Evolutionary conservation across 129 eudicot species (phyloP).

Genomic region (Lactuca saligna): DNA sequence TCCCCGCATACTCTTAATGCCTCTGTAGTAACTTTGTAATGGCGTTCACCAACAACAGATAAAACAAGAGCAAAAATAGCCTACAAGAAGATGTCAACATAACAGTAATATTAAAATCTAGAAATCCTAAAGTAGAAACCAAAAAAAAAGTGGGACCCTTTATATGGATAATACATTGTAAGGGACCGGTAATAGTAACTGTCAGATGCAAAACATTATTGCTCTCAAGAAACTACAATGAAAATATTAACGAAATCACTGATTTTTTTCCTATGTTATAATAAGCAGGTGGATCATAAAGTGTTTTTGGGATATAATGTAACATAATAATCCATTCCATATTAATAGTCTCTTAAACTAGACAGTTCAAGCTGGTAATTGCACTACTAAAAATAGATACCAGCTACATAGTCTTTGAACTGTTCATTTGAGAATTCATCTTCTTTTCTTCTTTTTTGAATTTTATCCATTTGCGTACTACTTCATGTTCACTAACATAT

Average conservation of each 20-base stretch:
- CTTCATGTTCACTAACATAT: too few species aligned
- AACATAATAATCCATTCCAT: background rate
- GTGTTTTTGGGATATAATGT: background rate
- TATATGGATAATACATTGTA: background rate
- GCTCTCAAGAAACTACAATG: background rate
- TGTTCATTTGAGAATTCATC: too few species aligned
- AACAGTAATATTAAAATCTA: too few species aligned
- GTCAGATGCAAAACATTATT: slow-evolving; percentile 1
- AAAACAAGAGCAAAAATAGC: slow-evolving; percentile 84
- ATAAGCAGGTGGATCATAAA: background rate
- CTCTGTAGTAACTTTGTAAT: slow-evolving; percentile 98
- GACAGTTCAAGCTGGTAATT: too few species aligned
- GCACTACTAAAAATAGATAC: too few species aligned
- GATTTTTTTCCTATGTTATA: too few species aligned
- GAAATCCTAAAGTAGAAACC: too few species aligned
- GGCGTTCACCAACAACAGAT: slow-evolving; percentile 94
- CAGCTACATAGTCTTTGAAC: too few species aligned
- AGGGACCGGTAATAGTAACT: background rate
- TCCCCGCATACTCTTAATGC: slow-evolving; percentile 98
- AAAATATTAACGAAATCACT: background rate
- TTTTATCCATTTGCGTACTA: too few species aligned
- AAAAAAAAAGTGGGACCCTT: background rate
- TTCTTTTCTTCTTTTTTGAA: too few species aligned
- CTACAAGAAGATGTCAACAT: slow-evolving; percentile 34
- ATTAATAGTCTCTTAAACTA: too few species aligned